Percentiles rank a stretch among this genome's conserved stretches.
Conservation (phyloP, 192 early-diverging fungal genomes). For the Haplosporangium gracile region DNA sequence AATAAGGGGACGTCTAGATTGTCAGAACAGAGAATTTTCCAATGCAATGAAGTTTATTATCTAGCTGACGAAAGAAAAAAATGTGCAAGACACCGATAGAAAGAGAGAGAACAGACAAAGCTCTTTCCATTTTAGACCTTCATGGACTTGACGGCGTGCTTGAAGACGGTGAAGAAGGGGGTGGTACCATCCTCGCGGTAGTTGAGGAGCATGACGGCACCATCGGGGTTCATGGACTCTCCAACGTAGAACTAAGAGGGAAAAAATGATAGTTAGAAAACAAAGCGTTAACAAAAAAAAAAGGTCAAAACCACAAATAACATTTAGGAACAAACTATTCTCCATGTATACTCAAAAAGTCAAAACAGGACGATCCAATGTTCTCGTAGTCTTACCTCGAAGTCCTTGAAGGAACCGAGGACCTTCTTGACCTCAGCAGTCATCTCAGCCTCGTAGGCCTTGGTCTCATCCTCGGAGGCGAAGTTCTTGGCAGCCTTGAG, state of each 20-base stretch:
- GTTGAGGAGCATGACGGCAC: constrained; percentile 91
- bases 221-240: constrained; percentile 89
- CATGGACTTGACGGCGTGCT: constrained; percentile 82
- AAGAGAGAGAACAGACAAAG: not conserved
- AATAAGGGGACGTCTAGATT: not conserved
- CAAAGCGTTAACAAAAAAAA: not conserved
- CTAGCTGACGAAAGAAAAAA: not conserved
- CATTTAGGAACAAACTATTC: too few species aligned
- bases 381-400: constrained; percentile 31
- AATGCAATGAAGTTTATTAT: constrained; percentile 18
- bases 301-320: not conserved
- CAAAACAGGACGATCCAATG: not conserved
- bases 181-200: constrained; percentile 95
- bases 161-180: constrained; percentile 93
- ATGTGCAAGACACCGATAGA: not conserved
- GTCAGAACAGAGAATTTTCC: not conserved
- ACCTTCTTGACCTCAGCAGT: constrained; percentile 82
- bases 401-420: constrained; percentile 79
- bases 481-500: constrained; percentile 74
- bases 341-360: not conserved
- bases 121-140: constrained; percentile 67
- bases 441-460: constrained; percentile 75
- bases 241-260: constrained; percentile 86
- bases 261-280: not conserved
- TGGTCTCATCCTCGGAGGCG: constrained; percentile 67